phyloP scores from a whole-genome alignment of 441 rosid species.

The Cnidoscolus chayamansa region DNA sequence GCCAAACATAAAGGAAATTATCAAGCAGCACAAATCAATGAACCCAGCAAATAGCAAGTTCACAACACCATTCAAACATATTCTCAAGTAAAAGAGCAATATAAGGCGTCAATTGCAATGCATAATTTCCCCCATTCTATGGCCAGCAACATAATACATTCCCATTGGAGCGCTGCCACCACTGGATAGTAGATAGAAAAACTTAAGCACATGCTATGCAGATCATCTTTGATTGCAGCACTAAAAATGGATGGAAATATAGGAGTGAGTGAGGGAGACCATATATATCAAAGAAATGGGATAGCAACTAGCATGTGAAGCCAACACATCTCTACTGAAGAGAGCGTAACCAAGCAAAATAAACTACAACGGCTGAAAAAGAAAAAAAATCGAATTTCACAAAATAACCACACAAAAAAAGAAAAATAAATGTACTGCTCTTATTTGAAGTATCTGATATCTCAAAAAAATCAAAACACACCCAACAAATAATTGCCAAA shows the following conservation, averaged over 20 bases:
- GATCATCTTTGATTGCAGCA: background rate
- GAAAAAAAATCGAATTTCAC: background rate
- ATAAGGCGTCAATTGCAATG: constrained; percentile 20
- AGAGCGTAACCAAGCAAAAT: background rate
- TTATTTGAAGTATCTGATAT: background rate
- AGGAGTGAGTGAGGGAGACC: background rate
- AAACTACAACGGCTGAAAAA: background rate
- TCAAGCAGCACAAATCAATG: constrained; percentile 10
- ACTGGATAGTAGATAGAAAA: constrained; percentile 10
- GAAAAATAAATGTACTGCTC: too few relatives aligned
- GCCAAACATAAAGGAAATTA: constrained; percentile 2
- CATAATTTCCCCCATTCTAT: constrained; percentile 33
- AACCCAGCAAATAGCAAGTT: constrained; percentile 7
- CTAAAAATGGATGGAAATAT: background rate
- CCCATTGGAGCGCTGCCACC: constrained; percentile 45
- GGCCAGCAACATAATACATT: constrained; percentile 37
- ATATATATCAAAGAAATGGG: background rate
- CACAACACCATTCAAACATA: background rate
- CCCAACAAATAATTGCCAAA: background rate
- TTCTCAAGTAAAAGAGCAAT: background rate
- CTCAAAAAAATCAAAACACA: background rate
- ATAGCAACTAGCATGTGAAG: background rate
- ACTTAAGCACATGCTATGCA: background rate
- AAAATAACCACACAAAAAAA: background rate
- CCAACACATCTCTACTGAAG: background rate